Evolutionary conservation across 192 early-diverging fungal genomes (phyloP), one percentile per base, ranked within the genome.

Genomic region (Oehlia diaphana): DNA sequence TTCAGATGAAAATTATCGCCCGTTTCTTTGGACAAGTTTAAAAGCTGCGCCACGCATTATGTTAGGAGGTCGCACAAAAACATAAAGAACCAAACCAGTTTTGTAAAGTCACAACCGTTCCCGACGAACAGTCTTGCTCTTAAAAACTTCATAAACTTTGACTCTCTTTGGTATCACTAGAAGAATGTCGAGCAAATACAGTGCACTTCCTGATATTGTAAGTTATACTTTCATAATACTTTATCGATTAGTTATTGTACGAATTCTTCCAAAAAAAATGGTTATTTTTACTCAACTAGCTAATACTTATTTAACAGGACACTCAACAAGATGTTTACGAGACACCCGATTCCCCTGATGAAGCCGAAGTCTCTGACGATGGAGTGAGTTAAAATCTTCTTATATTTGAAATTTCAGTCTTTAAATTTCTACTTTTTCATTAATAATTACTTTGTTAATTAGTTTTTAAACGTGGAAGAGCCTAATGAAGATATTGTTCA

Each of bases 251-350:
- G 42, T n/a, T 74, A 35, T 35, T 58, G 4, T 42, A 9, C 47
- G 49, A 44, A 67, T 31, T 44, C 9, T 42, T 42, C 39, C 39
- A 42, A 42, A 42, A 42, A 35, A 72, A 47, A 31, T 35, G 13
- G 50, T 69, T 35, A 79, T 66, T 50, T 58, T 13, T 14, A 28
- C 14, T 26, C 28, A 10, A 28, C 37, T 23, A 12, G 14, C 4
- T 6, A 19, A 10, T 58, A 21, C 12, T 33, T 47, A 58, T 63
- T 28, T 81, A 47, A 47, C 44, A 91, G 90, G 91, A 92, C 78
- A 89, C 89, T 70, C 90, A 91, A 82, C 94, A 92, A 65, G 96
- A 96, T 89, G 93, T 97, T 70, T 95, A 92, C 82, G 95, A 97
- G 77, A 96, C 96, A 10, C 86, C 92, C 6, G 94, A 95, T 35